Conservation (phyloP, 352 stramenopile species). For the Pythium volutum region DNA sequence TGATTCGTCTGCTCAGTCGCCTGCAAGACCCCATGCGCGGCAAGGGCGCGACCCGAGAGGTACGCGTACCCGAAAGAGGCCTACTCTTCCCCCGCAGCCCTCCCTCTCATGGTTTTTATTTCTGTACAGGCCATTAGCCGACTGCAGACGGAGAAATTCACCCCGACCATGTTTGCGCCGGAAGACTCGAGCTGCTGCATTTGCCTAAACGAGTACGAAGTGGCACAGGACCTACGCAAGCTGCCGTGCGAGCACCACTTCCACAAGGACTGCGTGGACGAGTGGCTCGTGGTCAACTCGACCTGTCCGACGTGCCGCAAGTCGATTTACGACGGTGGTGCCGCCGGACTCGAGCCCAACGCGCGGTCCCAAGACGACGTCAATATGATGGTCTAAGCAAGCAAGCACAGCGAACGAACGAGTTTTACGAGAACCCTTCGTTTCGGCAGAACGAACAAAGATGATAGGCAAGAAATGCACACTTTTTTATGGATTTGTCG, state of each 20-base stretch:
- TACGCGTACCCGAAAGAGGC: slow-evolving; percentile 13
- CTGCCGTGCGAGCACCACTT: slow-evolving; percentile 96
- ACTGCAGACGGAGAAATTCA: slow-evolving; percentile 59
- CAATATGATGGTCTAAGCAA: slow-evolving; percentile 42
- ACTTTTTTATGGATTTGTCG: not conserved
- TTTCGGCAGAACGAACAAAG: too few species aligned
- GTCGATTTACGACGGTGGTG: slow-evolving; percentile 54
- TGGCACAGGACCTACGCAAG: slow-evolving; percentile 88
- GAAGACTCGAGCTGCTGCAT: slow-evolving; percentile 91
- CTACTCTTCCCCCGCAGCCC: too few species aligned
- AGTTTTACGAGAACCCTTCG: too few species aligned
- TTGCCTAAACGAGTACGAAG: slow-evolving; percentile 88
- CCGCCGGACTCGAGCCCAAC: slow-evolving; percentile 7
- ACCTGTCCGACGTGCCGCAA: slow-evolving; percentile 87
- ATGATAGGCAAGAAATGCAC: not conserved
- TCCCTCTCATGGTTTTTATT: too few species aligned
- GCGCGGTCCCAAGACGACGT: slow-evolving; percentile 58
- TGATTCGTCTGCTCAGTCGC: slow-evolving; percentile 89
- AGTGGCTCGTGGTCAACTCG: slow-evolving; percentile 87
- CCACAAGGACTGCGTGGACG: slow-evolving; percentile 89
- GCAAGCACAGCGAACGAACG: too few species aligned
- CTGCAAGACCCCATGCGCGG: slow-evolving; percentile 86
- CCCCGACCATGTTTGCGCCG: slow-evolving; percentile 53
- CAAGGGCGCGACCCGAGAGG: slow-evolving; percentile 83
- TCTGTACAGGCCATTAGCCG: slow-evolving; percentile 55